Evolutionary conservation across 805 yeast species (phyloP), one percentile per base, ranked within the genome.

Genomic region (Candida rishiriensis): DNA sequence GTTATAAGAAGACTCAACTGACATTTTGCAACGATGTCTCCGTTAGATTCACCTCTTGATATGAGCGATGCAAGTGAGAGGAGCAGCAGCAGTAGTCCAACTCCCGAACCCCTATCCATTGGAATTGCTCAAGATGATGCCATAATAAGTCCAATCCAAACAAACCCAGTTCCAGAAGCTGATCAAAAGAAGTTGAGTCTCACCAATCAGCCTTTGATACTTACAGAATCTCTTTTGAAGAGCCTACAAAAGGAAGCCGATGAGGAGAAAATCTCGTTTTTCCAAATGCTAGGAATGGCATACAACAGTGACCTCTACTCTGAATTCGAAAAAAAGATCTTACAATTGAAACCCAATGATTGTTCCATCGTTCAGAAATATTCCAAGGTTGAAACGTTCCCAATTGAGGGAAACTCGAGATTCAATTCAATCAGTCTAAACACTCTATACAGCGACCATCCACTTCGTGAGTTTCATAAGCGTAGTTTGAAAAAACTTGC

Each of bases 361-460:
- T 73, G 80, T 50, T 70, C 81, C 3, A 63, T 78, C 16, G 66
- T 75, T 17, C 71, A 78, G 18, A 78, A 77, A 54, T 78, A 67
- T 57, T 60, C 71, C 12, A 49, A 56, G 37, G 60, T 73, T n/a
- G 66, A 66, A 28, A 59, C 66, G 7, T 63, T 76, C 42, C 68
- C 67, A 40, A 50, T 73, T 13, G 36, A 55, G 3, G 39, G 51
- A 2, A 58, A 56, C 38, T 30, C 43, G 3, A 46, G 43, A 13
- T 41, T 52, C 11, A 65, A 68, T 35, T 54, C 61, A 17, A 53
- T 78, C 1, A 61, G 69, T 2, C 50, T 78, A 30, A 66, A 66
- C 39, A 61, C 75, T 1, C 52, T 76, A 10, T 73, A 68, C 40
- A 73, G 76, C 12, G 75, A 75, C 1, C 83, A 78, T 53, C 83